Evolutionary conservation across 371 early-diverging fungal genomes (phyloP).

Genomic region (Mucor lusitanicus): DNA sequence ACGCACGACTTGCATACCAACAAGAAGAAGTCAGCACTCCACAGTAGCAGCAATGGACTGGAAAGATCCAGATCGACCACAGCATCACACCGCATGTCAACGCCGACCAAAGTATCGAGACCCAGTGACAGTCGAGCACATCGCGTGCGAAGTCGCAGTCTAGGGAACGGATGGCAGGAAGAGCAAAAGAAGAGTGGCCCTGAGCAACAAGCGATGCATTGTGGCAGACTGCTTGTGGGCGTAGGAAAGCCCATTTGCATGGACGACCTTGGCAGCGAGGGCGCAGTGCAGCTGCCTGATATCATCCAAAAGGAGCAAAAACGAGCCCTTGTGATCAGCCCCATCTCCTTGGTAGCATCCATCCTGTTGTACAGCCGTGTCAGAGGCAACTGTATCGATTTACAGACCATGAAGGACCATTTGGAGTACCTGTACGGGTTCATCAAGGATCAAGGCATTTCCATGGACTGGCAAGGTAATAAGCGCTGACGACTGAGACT

Average conservation of each 20-base stretch:
- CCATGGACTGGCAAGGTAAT: conserved; percentile 37
- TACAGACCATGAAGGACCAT: conserved; percentile 21
- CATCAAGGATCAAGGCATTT: conserved; percentile 9
- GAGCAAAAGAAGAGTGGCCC: neutral
- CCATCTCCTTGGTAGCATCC: conserved; percentile 29
- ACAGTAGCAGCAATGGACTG: neutral
- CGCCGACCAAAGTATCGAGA: conserved; percentile 22
- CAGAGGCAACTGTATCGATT: conserved; percentile 20
- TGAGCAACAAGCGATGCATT: conserved; percentile 5
- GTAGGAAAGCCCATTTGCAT: conserved; percentile 10
- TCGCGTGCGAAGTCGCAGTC: conserved; percentile 24
- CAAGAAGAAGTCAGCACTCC: neutral
- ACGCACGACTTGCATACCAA: conserved; percentile 18
- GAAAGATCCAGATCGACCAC: conserved; percentile 6
- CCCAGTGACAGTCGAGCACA: conserved; percentile 30
- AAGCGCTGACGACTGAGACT: neutral
- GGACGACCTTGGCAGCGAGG: neutral
- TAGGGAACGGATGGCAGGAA: conserved; percentile 18
- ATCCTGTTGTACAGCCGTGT: conserved; percentile 29
- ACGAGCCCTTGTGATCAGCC: conserved; percentile 17
- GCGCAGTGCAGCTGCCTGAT: conserved; percentile 2
- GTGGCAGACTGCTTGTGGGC: conserved; percentile 21
- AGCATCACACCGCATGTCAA: conserved; percentile 21
- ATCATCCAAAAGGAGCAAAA: conserved; percentile 26
- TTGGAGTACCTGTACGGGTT: conserved; percentile 12